Base-by-base conservation (phyloP, 2,329 filamentous ascomycete species). In the Colletotrichum sp. region DNA sequence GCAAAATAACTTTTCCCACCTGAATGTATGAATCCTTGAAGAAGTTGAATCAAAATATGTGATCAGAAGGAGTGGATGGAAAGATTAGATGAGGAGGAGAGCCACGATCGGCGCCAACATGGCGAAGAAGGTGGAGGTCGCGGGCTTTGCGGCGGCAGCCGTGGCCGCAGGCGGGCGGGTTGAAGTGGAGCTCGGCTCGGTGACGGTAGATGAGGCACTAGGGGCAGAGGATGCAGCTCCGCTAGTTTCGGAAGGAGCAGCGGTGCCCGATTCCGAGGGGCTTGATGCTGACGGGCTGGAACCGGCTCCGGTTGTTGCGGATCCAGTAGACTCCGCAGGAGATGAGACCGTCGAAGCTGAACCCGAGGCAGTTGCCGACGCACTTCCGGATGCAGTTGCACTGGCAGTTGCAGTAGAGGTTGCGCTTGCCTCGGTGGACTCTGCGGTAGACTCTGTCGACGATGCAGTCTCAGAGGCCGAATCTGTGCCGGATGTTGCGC, bases 31-130 rank as follows among this genome's bases (percentile, higher is more conserved):
- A 52, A 36, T 7, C 36, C 63, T 24, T 34, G 9, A 52, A 57
- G 32, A 69, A 52, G 1, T 26, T 15, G 21, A 60, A 6, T 18
- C 18, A n/a, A 39, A 30, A 28, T 21, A 55, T 66, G 39, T 62
- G n/a, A 10, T 21, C 34, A 65, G 16, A 77, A 71, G 34, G 36
- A 59, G 24, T 36, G 71, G 12, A 44, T 32, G 13, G 1, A 5
- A 57, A 28, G 4, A 69, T 75, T 69, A 78, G 16, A 77, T 49
- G 6, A 78, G 24, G 8, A 78, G 5, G 28, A 77, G 68, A 49
- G 69, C 68, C 63, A 75, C 26, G 39, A 78, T 26, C 9, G 77
- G 67, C 7, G 69, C 71, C 3, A 77, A 12, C 21, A 77, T 30
- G n/a, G 68, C 52, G 26, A 77, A 6, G 26, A 75, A 34, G 59